phyloP scores from a whole-genome alignment of 2,329 filamentous ascomycete genomes.

The Talaromyces sp. region DNA sequence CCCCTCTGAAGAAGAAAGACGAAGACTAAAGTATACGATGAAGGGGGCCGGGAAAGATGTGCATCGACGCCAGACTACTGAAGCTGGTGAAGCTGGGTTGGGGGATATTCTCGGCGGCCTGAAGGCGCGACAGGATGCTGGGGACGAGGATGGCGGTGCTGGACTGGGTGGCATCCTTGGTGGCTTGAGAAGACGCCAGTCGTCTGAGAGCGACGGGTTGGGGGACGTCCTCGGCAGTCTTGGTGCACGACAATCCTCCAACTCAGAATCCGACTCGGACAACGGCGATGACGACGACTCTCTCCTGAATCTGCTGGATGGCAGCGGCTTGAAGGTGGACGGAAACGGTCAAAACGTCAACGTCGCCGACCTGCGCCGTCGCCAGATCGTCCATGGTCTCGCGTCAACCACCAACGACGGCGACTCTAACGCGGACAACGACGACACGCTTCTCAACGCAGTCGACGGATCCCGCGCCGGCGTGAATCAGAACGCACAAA shows the following conservation, averaged over 20 bases:
- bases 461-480: not conserved
- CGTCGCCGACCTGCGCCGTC: not conserved
- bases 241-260: not conserved
- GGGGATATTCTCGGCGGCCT: not conserved
- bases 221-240: not conserved
- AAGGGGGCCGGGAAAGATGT: not conserved
- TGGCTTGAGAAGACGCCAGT: not conserved
- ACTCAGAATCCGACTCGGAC: not conserved
- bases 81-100: not conserved
- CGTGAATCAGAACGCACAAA: not conserved
- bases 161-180: not conserved
- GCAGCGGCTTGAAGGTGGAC: not conserved
- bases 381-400: not conserved
- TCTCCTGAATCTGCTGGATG: not conserved
- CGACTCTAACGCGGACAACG: not conserved
- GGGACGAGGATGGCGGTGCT: not conserved
- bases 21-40: not conserved
- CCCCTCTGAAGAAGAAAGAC: too few relatives aligned
- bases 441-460: not conserved
- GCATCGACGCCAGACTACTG: not conserved
- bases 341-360: conserved; percentile 1
- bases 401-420: not conserved
- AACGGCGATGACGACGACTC: not conserved
- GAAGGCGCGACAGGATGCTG: not conserved
- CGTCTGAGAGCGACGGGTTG: not conserved